A percentile compares a stretch with the other conserved stretches of the same genome.
Evolutionary conservation across 2,329 filamentous ascomycete species (phyloP).

Genomic region (Sordariomycetes sp.): DNA sequence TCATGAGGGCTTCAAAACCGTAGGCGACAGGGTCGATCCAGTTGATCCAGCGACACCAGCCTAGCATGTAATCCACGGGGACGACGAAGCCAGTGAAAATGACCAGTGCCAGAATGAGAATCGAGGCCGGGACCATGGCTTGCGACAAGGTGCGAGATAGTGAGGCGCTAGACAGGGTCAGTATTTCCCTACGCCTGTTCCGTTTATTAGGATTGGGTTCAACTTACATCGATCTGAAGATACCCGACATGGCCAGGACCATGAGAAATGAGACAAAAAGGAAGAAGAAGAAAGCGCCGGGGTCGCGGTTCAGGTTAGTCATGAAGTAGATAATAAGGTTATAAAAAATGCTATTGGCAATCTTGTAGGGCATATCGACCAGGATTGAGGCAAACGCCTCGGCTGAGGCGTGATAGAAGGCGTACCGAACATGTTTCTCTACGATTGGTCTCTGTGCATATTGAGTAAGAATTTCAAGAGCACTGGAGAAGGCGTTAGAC

Average conservation of each 20-base stretch:
- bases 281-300: constrained; percentile 77
- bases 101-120: constrained; percentile 53
- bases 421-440: constrained; percentile 78
- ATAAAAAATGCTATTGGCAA: constrained; percentile 61
- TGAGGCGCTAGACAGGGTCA: constrained; percentile 29
- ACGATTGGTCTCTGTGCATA: constrained; percentile 86
- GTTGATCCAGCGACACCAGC: constrained; percentile 74
- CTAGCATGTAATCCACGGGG: constrained; percentile 55
- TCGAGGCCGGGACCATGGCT: constrained; percentile 44
- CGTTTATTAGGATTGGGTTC: constrained; percentile 32
- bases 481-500: constrained; percentile 72
- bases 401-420: constrained; percentile 81
- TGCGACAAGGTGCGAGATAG: constrained; percentile 57
- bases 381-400: constrained; percentile 84
- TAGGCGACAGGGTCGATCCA: constrained; percentile 72
- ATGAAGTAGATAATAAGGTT: constrained; percentile 80
- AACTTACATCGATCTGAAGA: constrained; percentile 69
- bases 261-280: constrained; percentile 61
- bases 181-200: too few species aligned
- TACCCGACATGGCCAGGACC: constrained; percentile 70
- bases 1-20: constrained; percentile 66
- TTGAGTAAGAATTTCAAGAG: constrained; percentile 71
- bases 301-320: constrained; percentile 62
- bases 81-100: constrained; percentile 61
- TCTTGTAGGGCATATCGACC: constrained; percentile 73